Evolutionary conservation across 169 alveolate species (phyloP).

Genomic region (Babesia sp.): DNA sequence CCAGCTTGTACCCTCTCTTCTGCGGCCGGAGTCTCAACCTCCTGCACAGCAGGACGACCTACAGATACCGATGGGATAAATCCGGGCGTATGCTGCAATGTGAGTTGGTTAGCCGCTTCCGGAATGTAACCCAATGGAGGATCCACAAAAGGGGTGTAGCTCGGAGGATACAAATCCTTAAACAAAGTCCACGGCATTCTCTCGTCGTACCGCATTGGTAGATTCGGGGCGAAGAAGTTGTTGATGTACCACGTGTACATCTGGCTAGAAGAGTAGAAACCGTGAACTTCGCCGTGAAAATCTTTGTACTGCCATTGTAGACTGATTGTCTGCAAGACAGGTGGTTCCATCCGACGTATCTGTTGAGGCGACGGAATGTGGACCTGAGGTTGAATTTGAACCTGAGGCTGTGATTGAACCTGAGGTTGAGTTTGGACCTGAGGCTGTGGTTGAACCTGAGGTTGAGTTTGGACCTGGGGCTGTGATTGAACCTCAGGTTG

Average conservation of each 20-base stretch:
- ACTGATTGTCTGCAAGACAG: slow-evolving; percentile 1
- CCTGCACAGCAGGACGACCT: background rate
- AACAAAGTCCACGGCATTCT: slow-evolving; percentile 78
- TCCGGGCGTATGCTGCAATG: background rate
- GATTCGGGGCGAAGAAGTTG: slow-evolving; percentile 74
- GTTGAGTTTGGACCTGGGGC: background rate
- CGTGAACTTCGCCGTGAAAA: slow-evolving; percentile 76
- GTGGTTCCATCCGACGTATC: too few relatives aligned
- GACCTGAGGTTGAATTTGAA: background rate
- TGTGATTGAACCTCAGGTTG: background rate
- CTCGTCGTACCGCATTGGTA: slow-evolving; percentile 69
- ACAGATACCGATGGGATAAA: background rate
- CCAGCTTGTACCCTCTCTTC: background rate
- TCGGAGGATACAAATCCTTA: slow-evolving; percentile 70
- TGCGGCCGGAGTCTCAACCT: background rate
- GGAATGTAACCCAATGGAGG: slow-evolving; percentile 45
- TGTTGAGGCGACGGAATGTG: background rate
- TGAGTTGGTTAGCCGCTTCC: background rate
- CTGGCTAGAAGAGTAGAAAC: slow-evolving; percentile 76
- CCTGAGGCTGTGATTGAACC: background rate
- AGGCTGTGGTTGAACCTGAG: background rate
- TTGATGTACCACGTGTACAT: slow-evolving; percentile 77
- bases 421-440: background rate
- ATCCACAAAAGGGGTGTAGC: slow-evolving; percentile 64
- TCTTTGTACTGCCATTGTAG: slow-evolving; percentile 79